These are phyloP conservation scores for Pichia pseudocactophila DNA, from an alignment of 805 yeast species.

Conservation along the genomic window DNA sequence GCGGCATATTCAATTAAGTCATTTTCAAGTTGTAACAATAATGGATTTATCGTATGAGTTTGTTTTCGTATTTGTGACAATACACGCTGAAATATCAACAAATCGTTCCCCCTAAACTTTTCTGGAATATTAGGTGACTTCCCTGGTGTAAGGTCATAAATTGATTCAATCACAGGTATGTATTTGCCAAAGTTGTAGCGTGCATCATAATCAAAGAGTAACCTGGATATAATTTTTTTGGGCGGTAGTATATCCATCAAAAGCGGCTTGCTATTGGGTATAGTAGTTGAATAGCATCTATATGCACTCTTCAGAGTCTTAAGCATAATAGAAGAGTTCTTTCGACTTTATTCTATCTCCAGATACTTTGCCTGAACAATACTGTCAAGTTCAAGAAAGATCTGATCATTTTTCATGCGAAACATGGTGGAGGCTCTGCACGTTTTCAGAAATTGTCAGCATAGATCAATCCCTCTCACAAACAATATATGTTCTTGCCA, in stretches of 20 bases:
- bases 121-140: constrained; percentile 7
- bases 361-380: no score
- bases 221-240: constrained; percentile 44
- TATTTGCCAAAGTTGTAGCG: constrained; percentile 44
- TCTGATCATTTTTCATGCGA: no score
- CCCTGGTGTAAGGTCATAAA: constrained; percentile 34
- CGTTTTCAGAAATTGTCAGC: no score
- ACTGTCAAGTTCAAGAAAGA: no score
- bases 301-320: not conserved
- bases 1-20: constrained; percentile 77
- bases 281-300: constrained; percentile 8
- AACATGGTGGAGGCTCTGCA: no score
- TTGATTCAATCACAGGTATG: constrained; percentile 40
- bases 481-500: no score
- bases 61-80: constrained; percentile 51
- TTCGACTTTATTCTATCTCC: no score
- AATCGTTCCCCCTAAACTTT: constrained; percentile 44
- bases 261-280: constrained; percentile 25
- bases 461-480: no score
- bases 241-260: constrained; percentile 47
- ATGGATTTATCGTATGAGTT: constrained; percentile 49
- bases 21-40: constrained; percentile 55
- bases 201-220: constrained; percentile 61
- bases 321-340: not conserved
- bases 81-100: constrained; percentile 60